These are phyloP conservation scores for Cutaneotrichosporon curvatum DNA, from an alignment of 1,284 basidiomycete species.

Conservation along the genomic window DNA sequence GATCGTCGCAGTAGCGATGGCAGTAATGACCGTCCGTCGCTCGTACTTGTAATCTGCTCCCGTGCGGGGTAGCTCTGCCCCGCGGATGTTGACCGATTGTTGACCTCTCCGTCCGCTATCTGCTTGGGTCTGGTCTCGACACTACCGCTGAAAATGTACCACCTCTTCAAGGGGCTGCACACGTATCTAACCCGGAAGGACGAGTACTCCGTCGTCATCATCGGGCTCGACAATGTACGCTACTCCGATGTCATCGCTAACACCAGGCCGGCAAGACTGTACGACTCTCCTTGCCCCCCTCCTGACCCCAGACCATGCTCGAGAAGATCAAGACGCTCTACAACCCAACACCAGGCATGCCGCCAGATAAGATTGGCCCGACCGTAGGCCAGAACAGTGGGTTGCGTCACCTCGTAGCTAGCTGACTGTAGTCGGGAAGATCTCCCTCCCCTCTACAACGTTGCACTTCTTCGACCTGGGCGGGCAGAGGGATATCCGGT, in stretches of 20 bases:
- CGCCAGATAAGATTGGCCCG: slow-evolving; percentile 82
- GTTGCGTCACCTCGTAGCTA: slow-evolving; percentile 22
- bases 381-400: slow-evolving; percentile 92
- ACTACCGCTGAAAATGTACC: slow-evolving; percentile 58
- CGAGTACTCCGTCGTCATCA: slow-evolving; percentile 86
- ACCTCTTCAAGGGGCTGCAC: slow-evolving; percentile 80
- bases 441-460: slow-evolving; percentile 79
- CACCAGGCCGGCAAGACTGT: slow-evolving; percentile 78
- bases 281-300: slow-evolving; percentile 17
- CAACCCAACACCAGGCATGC: slow-evolving; percentile 71
- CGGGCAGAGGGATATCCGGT: slow-evolving; percentile 81
- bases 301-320: slow-evolving; percentile 60
- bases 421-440: slow-evolving; percentile 69
- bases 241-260: not conserved
- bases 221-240: slow-evolving; percentile 56
- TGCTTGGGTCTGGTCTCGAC: no score
- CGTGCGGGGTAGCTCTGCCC: no score
- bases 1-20: not conserved
- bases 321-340: slow-evolving; percentile 90
- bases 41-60: no score
- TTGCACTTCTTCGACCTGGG: slow-evolving; percentile 92
- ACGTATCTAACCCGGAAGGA: slow-evolving; percentile 85
- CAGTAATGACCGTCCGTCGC: no score
- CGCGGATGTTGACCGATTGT: no score
- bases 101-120: no score